Base-by-base conservation (phyloP, 2,329 filamentous ascomycete species). In the Pseudonectria buxi region DNA sequence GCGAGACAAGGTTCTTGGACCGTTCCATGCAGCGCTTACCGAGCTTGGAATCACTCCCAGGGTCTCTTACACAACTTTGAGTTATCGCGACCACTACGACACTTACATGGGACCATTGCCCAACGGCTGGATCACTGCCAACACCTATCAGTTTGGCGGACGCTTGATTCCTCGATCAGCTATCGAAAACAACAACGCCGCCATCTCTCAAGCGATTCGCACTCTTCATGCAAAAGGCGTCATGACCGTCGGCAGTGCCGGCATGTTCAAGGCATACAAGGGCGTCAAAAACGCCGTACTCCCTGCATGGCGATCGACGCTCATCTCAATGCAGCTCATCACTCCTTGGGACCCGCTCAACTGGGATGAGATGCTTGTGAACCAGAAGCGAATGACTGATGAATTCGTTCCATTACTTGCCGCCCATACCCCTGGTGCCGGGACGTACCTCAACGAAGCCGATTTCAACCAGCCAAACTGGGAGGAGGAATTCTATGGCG, bases 361-460 rank as follows among this genome's bases (percentile, higher is more conserved):
- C 7, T 55, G 51, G 40, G 41, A 38, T 6, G 49, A 55, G 12
- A 58, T 61, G 55, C 31, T 54, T 3, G 46, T 49, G 18, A 44
- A 46, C 4, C 57, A 61, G 41, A 42, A 55, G 32, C 44, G 42
- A n/a, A 58, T 59, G 29, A 58, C 54, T 2, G 31, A 53, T 6
- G 43, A 47, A n/a, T 36, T 56, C 7, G 44, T 44, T 39, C 52
- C 53, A 2, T 31, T 50, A 12, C 41, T 58, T 5, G 47, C 49
- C 15, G 47, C 44, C 3, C 54, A 64, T 6, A 66, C 67, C 1
- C 65, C 67, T 1, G 60, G 58, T 1, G 56, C 59, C 7, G 68
- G 64, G 3, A 54, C 62, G 2, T 72, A 73, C 50, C 58, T 70
- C 59, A 74, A 72, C 45, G 72, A 77, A 54, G 70, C 64, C 3